These are phyloP conservation scores for Barbarea vulgaris DNA, from an alignment of 345 rosid genomes.

Conservation along the genomic window DNA sequence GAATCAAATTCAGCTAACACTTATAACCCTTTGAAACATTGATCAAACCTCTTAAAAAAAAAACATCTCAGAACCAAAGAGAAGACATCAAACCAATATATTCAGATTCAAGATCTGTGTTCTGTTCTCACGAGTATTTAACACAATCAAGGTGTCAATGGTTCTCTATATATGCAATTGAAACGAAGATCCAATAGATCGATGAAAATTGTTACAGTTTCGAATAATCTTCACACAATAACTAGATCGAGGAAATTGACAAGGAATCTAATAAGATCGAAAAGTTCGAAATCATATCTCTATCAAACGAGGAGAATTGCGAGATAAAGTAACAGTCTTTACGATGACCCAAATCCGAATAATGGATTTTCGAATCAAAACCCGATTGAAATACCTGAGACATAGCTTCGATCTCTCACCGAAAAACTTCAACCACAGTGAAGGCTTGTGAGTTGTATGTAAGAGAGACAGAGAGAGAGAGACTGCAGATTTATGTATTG, in stretches of 20 bases:
- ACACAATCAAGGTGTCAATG: neutral
- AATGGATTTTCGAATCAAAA: neutral
- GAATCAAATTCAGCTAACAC: neutral
- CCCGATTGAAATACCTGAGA: constrained; percentile 31
- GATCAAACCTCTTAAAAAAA: neutral
- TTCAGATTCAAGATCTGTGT: neutral
- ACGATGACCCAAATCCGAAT: constrained; percentile 23
- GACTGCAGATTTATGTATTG: neutral
- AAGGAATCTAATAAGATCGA: neutral
- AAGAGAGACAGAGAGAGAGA: neutral
- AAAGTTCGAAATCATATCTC: neutral
- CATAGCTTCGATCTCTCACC: constrained; percentile 23
- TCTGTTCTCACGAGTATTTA: neutral
- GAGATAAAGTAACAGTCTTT: constrained; percentile 18
- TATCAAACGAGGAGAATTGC: neutral
- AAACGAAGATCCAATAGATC: neutral
- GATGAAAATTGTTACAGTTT: neutral
- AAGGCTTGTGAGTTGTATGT: neutral
- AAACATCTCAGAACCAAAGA: neutral
- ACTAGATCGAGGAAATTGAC: neutral
- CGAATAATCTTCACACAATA: neutral
- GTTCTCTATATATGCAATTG: neutral
- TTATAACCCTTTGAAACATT: neutral
- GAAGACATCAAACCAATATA: neutral
- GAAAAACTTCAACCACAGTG: neutral